Evolutionary conservation across 177 flowering plant genomes (phyloP).

Genomic region (Vitis hybrid): DNA sequence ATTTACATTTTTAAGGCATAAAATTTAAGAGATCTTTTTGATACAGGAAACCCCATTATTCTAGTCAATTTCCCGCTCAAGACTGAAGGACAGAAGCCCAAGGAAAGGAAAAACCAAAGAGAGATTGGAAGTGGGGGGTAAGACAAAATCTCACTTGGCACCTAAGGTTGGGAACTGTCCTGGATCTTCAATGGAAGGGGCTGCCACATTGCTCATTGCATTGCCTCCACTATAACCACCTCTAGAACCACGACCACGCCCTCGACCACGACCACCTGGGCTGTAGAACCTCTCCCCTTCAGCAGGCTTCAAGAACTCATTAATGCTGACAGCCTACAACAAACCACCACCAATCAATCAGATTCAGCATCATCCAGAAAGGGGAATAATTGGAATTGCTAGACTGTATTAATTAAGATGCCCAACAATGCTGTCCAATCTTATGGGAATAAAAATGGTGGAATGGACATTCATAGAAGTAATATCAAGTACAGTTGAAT

Average conservation of each 20-base stretch:
- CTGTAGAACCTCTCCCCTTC: conserved; percentile 56
- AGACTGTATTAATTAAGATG: too few species aligned
- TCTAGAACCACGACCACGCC: conserved; percentile 56
- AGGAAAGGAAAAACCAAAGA: conserved; percentile 5
- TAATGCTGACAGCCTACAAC: conserved; percentile 57
- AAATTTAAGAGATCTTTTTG: conserved; percentile 12
- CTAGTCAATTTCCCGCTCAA: conserved; percentile 30
- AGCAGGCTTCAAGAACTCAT: conserved; percentile 68
- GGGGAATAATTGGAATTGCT: neutral
- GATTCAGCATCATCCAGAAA: neutral
- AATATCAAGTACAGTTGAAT: too few species aligned
- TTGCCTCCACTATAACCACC: conserved; percentile 37
- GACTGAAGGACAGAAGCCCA: conserved; percentile 13
- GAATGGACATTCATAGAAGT: too few species aligned
- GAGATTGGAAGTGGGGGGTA: neutral
- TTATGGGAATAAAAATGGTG: neutral
- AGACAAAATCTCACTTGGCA: conserved; percentile 35
- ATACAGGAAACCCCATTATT: conserved; percentile 43
- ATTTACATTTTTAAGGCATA: conserved; percentile 36
- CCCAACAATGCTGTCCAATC: neutral
- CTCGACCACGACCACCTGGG: conserved; percentile 56
- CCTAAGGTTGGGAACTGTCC: conserved; percentile 61
- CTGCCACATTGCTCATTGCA: conserved; percentile 27
- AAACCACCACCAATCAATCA: conserved; percentile 5
- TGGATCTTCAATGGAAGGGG: conserved; percentile 71